Percentiles rank a stretch among this genome's conserved stretches.
These are phyloP conservation scores for Hanseniaspora occidentalis DNA, from an alignment of 805 yeast genomes.

Conservation along the genomic window DNA sequence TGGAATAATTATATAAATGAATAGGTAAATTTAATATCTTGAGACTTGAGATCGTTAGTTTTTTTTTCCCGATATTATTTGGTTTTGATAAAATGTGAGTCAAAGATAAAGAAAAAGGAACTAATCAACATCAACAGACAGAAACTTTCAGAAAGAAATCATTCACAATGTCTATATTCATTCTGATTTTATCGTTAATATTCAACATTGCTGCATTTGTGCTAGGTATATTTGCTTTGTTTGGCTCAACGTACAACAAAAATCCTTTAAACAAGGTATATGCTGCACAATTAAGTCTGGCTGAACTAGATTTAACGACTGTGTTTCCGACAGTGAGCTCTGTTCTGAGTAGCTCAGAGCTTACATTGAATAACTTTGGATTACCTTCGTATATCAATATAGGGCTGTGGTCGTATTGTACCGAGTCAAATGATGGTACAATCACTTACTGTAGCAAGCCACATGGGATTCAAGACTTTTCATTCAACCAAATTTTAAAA, in stretches of 20 bases:
- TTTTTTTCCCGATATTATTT: too few relatives aligned
- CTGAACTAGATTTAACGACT: constrained; percentile 19
- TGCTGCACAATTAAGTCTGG: constrained; percentile 34
- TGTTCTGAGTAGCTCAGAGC: constrained; percentile 9
- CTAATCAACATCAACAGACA: background rate
- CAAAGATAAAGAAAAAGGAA: background rate
- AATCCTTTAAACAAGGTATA: constrained; percentile 33
- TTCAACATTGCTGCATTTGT: constrained; percentile 32
- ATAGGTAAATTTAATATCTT: too few relatives aligned
- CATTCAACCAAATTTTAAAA: constrained; percentile 14
- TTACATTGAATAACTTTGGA: constrained; percentile 19
- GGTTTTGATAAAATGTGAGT: too few relatives aligned
- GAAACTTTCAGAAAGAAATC: too few relatives aligned
- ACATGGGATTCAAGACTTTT: constrained; percentile 18
- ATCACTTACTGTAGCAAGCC: constrained; percentile 20
- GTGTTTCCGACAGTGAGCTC: constrained; percentile 10
- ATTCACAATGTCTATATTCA: constrained; percentile 3
- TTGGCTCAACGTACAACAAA: constrained; percentile 36
- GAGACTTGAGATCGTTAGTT: too few relatives aligned
- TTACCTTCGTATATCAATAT: constrained; percentile 34
- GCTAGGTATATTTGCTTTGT: constrained; percentile 36
- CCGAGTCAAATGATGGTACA: constrained; percentile 23
- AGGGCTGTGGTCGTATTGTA: constrained; percentile 57
- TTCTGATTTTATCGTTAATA: constrained; percentile 16
- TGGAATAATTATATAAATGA: too few relatives aligned